Evolutionary conservation across 148 eudicot genomes (phyloP), one percentile per base, ranked within the genome.

Genomic region (Pharnaceum exiguum): DNA sequence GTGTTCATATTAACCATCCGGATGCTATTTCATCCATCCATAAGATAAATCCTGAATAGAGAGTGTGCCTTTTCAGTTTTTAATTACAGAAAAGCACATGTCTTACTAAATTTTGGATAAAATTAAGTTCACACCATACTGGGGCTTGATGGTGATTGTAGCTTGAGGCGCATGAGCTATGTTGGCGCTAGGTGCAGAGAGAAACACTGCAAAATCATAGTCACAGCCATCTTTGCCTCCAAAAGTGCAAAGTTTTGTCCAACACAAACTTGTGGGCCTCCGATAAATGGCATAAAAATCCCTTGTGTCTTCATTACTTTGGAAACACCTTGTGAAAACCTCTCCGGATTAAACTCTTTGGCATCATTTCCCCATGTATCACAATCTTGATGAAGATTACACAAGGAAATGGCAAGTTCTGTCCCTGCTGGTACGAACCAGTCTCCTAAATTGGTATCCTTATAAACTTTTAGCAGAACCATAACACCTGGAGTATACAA

Each of bases 271-370:
- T 56, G 16, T 10, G 62, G 70, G 10, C 70, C 70, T 30, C 30
- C 44, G 12, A 62, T 51, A 12, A 66, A 66, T 7, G 70, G 70
- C 37, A 66, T 7, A 55, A 51, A 56, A 3, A 60, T 19, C 15
- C 26, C 48, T 30, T 52, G 45, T 30, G 53, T 52, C 40, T 37
- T 57, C 11, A 52, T 27, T 11, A 62, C 70, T 42, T 55, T 52
- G 16, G 47, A 46, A 22, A 66, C 70, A 16, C 70, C 70, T 66
- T 46, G 36, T 18, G 70, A 47, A 29, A 66, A 56, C 39, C 70
- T 55, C 46, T 66, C 62, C 10, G 70, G 70, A 22, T 55, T 55
- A 26, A 66, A 66, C 60, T 66, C 70, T 37, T 24, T 56, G 10
- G 35, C 63, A 39, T 67, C 58, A 7, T 58, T 35, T 0, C 71